These are phyloP conservation scores for Colletotrichum sp. DNA, from an alignment of 2,329 filamentous ascomycete genomes.

Conservation along the genomic window DNA sequence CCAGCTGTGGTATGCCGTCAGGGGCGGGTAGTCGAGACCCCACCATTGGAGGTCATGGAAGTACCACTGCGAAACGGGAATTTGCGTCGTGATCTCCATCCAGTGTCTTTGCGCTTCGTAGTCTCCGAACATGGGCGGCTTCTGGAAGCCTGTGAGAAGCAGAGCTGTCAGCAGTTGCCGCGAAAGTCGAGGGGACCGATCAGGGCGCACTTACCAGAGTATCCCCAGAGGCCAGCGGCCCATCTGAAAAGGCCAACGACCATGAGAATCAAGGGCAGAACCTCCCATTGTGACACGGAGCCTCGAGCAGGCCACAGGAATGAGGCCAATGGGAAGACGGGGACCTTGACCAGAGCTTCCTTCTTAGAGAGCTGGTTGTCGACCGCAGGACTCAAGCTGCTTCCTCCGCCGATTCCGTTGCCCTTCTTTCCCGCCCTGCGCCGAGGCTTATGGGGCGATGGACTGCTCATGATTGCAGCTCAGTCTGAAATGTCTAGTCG, in stretches of 20 bases:
- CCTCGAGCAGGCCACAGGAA: constrained; percentile 92
- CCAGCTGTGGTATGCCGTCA: constrained; percentile 99
- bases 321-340: constrained; percentile 89
- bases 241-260: constrained; percentile 89
- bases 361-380: constrained; percentile 28
- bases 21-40: constrained; percentile 95
- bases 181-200: neutral
- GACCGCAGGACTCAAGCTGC: neutral
- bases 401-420: neutral
- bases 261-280: constrained; percentile 88
- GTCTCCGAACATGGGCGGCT: constrained; percentile 92
- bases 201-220: constrained; percentile 70
- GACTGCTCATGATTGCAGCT: constrained; percentile 52
- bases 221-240: constrained; percentile 91
- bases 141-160: constrained; percentile 65
- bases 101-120: constrained; percentile 98
- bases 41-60: constrained; percentile 97
- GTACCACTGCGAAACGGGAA: constrained; percentile 96
- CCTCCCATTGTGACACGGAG: constrained; percentile 88
- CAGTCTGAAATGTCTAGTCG: constrained; percentile 10
- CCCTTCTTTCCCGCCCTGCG: constrained; percentile 58
- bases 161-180: constrained; percentile 11
- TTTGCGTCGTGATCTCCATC: constrained; percentile 94
- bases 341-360: constrained; percentile 59
- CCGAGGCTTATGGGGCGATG: constrained; percentile 64